Base-by-base conservation (phyloP, 805 yeast genomes). In the Ogataea degrootiae region DNA sequence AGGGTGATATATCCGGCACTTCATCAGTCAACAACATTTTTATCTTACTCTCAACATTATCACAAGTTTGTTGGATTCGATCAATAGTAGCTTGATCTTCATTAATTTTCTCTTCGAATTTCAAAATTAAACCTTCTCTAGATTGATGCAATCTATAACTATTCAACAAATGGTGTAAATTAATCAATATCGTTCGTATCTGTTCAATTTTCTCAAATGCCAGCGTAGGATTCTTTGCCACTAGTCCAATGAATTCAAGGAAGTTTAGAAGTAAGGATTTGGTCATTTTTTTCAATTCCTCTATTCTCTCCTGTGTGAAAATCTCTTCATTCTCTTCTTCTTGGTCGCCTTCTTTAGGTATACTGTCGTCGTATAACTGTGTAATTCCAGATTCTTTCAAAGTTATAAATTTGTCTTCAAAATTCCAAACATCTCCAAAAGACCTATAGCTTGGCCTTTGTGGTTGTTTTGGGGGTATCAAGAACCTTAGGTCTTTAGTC, bases 121-220 rank as follows among this genome's bases (percentile, higher is more conserved):
- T 71, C 73, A 88, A 73, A 39, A 90, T 87, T 53, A 94, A 72
- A 43, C 91, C 83, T 59, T 94, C 99, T 44, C 97, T 74, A 3
- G 96, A 85, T 62, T 94, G 99, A 66, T 94, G 98, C 3, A 97
- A 94, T 51, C 99, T 74, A 66, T 94, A 94, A 44, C 91, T 90
- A 63, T 94, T 94, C 49, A 94, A 69, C 35, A 94, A 70, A 64
- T 94, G 98, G 63, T 94, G 97, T 53, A 94, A 82, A 61, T 94
- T 94, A 61, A 92, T 85, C 44, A 94, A 70, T 11, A 92, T 81
- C 14, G 85, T 75, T 52, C 95, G 79, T 36, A 94, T 79, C 54
- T 88, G 81, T 53, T 90, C 96, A 26, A 90, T 79, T 57, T 88
- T 86, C 6, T 67, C 64, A 42, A 67, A 67, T 46, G 75, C 76